phyloP scores from a whole-genome alignment of 345 rosid genomes.

The Diplotaxis tenuifolia region DNA sequence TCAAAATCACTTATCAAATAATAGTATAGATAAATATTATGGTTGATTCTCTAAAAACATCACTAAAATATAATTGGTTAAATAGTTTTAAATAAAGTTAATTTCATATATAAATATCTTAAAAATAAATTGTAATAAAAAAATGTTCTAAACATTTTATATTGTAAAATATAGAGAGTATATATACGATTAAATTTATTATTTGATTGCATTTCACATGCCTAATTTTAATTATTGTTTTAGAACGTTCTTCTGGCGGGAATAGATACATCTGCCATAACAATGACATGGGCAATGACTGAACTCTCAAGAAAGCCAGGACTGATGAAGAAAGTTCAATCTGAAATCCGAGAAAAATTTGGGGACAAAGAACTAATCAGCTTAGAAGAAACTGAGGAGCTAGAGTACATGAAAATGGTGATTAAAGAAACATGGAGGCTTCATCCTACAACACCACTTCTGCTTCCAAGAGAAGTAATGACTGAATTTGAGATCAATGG shows the following conservation, averaged over 20 bases:
- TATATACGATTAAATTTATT: not conserved
- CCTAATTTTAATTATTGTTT: not conserved
- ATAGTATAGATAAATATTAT: too few relatives aligned
- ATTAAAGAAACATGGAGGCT: conserved; percentile 21
- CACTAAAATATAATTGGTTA: too few relatives aligned
- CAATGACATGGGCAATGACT: conserved; percentile 47
- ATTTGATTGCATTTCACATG: not conserved
- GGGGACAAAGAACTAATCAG: conserved; percentile 15
- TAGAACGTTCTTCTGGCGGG: conserved; percentile 14
- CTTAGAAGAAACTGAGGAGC: conserved; percentile 4
- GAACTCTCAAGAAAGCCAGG: conserved; percentile 42
- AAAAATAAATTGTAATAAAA: too few relatives aligned
- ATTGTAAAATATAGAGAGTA: not conserved
- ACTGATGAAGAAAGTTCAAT: conserved; percentile 43
- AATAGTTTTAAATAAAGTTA: too few relatives aligned
- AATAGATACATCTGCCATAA: conserved; percentile 26
- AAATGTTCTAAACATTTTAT: not conserved
- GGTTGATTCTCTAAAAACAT: not conserved
- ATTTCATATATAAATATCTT: too few relatives aligned
- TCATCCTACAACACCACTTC: conserved; percentile 16
- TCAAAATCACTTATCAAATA: too few relatives aligned
- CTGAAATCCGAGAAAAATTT: conserved; percentile 37
- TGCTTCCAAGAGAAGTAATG: conserved; percentile 43
- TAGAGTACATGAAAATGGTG: conserved; percentile 13
- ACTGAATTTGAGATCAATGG: conserved; percentile 22